Base-by-base conservation (phyloP, 1,284 basidiomycete genomes). In the Leccinum subatratum region DNA sequence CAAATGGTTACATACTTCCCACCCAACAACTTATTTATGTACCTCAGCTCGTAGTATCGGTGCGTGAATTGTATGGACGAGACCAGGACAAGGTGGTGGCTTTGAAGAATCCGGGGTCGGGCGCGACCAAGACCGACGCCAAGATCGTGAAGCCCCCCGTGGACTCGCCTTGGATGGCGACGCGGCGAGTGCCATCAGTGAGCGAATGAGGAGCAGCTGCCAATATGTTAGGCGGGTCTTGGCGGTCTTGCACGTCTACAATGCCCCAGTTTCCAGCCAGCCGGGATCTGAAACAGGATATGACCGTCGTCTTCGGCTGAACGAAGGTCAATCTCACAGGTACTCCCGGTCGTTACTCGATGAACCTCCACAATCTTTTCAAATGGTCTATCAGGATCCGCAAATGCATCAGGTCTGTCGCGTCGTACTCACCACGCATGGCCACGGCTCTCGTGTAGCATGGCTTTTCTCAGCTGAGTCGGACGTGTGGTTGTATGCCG, bases 101-200 rank as follows among this genome's bases (percentile, higher is more conserved):
- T 20, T 67, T 73, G 69, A 75, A 74, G 56, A 67, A 71, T 3
- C 25, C 37, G 76, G 6, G 85, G 79, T 58, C 37, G 16, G 74
- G 76, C 16, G 84, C 78, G 48, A 76, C 48, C 8, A 83, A 79
- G 54, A 76, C 51, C 8, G 70, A 34, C 0, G 81, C 80, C 8
- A 90, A 81, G 3, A 82, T 81, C 0, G 87, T 87, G 69, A 81
- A 88, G 1, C 89, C 89, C 4, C 88, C 88, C 0, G 86, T 81
- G 16, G 86, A 88, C 0, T 81, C 79, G 2, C 87, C 88, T 9
- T 85, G 83, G 65, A 92, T 86, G 28, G 85, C 82, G 3, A 83
- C 81, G 12, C 37, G 37, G 6, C 90, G 86, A 57, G 81, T 75
- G 1, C 79, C 75, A 69, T 76, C 74, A 8, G 77, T 72, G 61